Base-by-base conservation (phyloP, 805 yeast species). In the Teunomyces lycoperdinae region DNA sequence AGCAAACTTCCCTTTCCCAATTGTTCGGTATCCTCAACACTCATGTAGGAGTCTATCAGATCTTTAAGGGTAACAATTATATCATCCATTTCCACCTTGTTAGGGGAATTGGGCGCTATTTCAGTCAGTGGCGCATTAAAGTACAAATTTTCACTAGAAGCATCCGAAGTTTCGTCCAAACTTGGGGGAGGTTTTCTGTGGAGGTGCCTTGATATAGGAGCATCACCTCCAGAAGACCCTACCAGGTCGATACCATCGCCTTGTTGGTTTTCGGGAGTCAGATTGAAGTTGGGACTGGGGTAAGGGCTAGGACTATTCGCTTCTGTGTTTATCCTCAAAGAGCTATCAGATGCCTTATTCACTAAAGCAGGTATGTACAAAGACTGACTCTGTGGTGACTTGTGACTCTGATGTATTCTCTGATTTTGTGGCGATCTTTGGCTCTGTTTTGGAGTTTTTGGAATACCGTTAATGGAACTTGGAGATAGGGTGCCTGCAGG, bases 11-110 rank as follows among this genome's bases (percentile, higher is more conserved):
- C 36, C 11, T n/a, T 13, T 5, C 27, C 29, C 6, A 20, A 20
- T 42, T 45, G 31, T 33, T 17, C 29, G 26, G 43, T 13, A 44
- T 48, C 44, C 9, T 48, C 53, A 5, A 47, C n/a, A 29, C 38
- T 44, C 45, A 52, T 42, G 41, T 60, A 53, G 32, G 52, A 54
- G 43, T 54, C 63, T 31, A 64, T 60, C 43, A 63, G 66, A 11
- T 45, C 43, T 30, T 62, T 64, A 24, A 64, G 45, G 16, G 58
- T 48, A 6, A 52, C 63, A 26, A 63, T 62, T 30, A 64, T 42
- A 48, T 64, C 66, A 32, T 51, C 47, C 41, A 59, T 42, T 13
- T 51, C 29, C 3, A 24, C 20, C 8, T 26, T 24, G 5, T 38
- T 13, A n/a, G 41, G 42, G 17, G 43, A 16, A 11, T 47, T 33